Conservation (phyloP, 139 green algal species). For the Edaphochlamys debaryana region DNA sequence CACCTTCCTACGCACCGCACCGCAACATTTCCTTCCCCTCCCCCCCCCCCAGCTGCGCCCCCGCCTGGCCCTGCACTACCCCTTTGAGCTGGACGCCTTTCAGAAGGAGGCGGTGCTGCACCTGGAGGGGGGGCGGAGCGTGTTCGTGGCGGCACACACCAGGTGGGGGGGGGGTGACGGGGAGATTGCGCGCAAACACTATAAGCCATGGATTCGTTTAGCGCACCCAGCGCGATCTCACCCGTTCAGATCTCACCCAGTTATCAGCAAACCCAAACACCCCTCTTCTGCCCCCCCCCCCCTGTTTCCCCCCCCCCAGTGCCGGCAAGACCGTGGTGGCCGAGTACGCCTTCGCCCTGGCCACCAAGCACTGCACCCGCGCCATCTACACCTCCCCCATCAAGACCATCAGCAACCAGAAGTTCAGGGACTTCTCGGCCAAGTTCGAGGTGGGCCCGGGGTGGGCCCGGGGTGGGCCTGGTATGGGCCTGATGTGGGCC, state of each 20-base stretch:
- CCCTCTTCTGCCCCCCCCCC: neutral
- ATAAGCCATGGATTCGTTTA: too few species aligned
- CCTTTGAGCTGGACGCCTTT: slow-evolving; percentile 95
- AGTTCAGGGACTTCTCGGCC: slow-evolving; percentile 94
- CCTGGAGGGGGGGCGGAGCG: slow-evolving; percentile 44
- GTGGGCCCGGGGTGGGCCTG: too few species aligned
- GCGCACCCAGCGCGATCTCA: too few species aligned
- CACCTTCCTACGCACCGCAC: neutral
- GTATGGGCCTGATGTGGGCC: too few species aligned
- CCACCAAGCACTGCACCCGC: slow-evolving; percentile 79
- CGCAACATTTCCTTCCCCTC: too few species aligned
- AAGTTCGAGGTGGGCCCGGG: slow-evolving; percentile 81
- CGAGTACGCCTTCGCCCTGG: slow-evolving; percentile 97
- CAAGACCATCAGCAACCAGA: slow-evolving; percentile 99
- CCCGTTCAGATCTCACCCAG: too few species aligned
- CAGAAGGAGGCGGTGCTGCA: slow-evolving; percentile 84
- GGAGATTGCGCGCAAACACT: too few species aligned
- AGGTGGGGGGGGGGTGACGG: slow-evolving; percentile 53
- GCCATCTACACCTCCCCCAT: slow-evolving; percentile 96
- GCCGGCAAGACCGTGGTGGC: slow-evolving; percentile 98
- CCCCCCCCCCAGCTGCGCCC: slow-evolving; percentile 24
- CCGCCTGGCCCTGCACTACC: slow-evolving; percentile 71
- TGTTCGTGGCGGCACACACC: slow-evolving; percentile 94
- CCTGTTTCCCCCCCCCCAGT: neutral
- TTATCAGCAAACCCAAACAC: too few species aligned